Percentiles rank a stretch among this genome's conserved stretches.
phyloP scores from a whole-genome alignment of 306 rosid genomes.

The Aeschynomene evenia region DNA sequence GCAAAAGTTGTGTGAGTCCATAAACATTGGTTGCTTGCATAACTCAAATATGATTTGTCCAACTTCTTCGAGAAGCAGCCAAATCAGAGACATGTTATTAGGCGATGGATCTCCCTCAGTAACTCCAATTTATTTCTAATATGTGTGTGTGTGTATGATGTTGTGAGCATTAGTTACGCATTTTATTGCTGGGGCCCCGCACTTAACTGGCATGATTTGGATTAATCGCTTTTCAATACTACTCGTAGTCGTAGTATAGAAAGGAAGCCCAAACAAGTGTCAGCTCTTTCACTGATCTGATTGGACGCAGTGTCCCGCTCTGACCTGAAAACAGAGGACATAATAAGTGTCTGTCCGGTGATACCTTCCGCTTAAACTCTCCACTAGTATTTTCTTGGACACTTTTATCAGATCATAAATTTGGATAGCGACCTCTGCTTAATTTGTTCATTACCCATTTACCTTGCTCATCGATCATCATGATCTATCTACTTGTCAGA shows the following conservation, averaged over 20 bases:
- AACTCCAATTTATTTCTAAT: neutral
- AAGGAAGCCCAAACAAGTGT: neutral
- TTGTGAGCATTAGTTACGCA: neutral
- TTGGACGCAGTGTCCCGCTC: conserved; percentile 24
- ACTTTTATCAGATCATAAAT: conserved; percentile 7
- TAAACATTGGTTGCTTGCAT: neutral
- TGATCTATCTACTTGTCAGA: conserved; percentile 26
- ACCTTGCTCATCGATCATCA: neutral
- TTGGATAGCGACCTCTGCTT: conserved; percentile 32
- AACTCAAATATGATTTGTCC: neutral
- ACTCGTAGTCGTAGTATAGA: no score
- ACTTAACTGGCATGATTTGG: neutral
- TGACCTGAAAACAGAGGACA: no score
- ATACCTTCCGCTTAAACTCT: conserved; percentile 9
- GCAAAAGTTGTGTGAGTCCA: neutral
- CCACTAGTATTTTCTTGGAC: neutral
- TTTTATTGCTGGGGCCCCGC: neutral
- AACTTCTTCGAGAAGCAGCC: neutral
- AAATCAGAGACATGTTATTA: neutral
- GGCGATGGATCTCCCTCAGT: no score
- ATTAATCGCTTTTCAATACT: neutral
- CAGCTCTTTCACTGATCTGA: conserved; percentile 11
- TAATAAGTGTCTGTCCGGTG: neutral
- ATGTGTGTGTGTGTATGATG: no score
- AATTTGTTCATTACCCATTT: conserved; percentile 26